A percentile compares a stretch with the other conserved stretches of the same genome.
Conservation (phyloP, 2,329 filamentous ascomycete genomes). For the Emericellopsis cladophorae region DNA sequence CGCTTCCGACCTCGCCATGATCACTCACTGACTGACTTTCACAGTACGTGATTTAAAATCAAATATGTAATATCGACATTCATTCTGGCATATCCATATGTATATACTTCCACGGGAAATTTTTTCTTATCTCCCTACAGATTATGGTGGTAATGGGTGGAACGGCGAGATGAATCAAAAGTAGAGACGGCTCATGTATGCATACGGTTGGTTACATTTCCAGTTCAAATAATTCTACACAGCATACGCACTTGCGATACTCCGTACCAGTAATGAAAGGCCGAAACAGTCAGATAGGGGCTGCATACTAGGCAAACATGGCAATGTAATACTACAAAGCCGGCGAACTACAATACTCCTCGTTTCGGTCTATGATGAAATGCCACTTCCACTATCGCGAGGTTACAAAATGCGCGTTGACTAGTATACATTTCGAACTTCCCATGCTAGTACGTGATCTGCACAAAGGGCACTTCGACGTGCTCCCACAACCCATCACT, state of each 20-base stretch:
- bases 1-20: not conserved
- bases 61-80: too few relatives aligned
- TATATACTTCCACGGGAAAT: not conserved
- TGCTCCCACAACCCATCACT: slow-evolving; percentile 8
- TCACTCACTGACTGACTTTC: not conserved
- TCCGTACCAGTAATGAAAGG: too few relatives aligned
- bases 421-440: slow-evolving; percentile 35
- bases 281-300: too few relatives aligned
- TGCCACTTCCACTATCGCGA: slow-evolving; percentile 8
- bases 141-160: not conserved
- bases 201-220: not conserved
- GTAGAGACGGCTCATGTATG: not conserved
- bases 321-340: too few relatives aligned
- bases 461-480: slow-evolving; percentile 3
- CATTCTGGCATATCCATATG: not conserved
- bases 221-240: too few relatives aligned
- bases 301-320: too few relatives aligned
- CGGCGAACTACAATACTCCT: slow-evolving; percentile 25
- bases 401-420: slow-evolving; percentile 11
- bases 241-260: too few relatives aligned
- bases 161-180: not conserved
- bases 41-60: slow-evolving; percentile 27
- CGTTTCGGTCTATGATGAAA: slow-evolving; percentile 34
- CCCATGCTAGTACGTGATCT: slow-evolving; percentile 7
- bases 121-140: not conserved